phyloP scores from a whole-genome alignment of 192 early-diverging fungal genomes.

The Backusella mclennaniae region DNA sequence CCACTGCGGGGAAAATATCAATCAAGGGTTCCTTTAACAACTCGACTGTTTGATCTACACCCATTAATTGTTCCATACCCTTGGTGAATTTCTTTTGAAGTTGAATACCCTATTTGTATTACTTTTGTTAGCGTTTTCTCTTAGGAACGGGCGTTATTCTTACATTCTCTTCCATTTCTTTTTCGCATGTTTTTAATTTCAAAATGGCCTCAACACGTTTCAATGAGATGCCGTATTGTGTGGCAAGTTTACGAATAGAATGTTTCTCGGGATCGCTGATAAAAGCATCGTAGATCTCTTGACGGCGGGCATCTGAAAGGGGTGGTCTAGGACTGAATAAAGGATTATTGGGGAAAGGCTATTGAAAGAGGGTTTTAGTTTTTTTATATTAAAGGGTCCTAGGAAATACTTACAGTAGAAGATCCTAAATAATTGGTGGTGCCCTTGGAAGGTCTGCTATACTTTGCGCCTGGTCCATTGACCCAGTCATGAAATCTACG shows the following conservation, averaged over 20 bases:
- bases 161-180: slow-evolving; percentile 68
- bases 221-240: slow-evolving; percentile 71
- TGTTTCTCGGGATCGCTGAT: slow-evolving; percentile 49
- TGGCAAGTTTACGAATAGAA: slow-evolving; percentile 73
- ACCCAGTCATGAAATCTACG: slow-evolving; percentile 36
- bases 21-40: slow-evolving; percentile 53
- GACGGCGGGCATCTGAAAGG: slow-evolving; percentile 61
- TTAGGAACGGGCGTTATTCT: background rate
- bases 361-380: slow-evolving; percentile 3
- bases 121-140: too few species aligned
- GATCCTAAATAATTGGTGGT: slow-evolving; percentile 36
- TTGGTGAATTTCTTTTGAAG: slow-evolving; percentile 68
- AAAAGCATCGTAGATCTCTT: slow-evolving; percentile 74
- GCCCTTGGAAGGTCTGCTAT: slow-evolving; percentile 26
- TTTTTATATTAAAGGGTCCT: background rate
- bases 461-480: slow-evolving; percentile 25
- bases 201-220: slow-evolving; percentile 89
- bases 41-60: slow-evolving; percentile 39
- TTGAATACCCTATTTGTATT: slow-evolving; percentile 38
- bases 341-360: slow-evolving; percentile 93
- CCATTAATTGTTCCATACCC: slow-evolving; percentile 86
- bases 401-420: background rate
- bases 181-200: slow-evolving; percentile 78
- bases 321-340: slow-evolving; percentile 79
- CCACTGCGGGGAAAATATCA: slow-evolving; percentile 55